Base-by-base conservation (phyloP, 2,329 filamentous ascomycete genomes). In the Ophiocordyceps camponoti-leonardi region DNA sequence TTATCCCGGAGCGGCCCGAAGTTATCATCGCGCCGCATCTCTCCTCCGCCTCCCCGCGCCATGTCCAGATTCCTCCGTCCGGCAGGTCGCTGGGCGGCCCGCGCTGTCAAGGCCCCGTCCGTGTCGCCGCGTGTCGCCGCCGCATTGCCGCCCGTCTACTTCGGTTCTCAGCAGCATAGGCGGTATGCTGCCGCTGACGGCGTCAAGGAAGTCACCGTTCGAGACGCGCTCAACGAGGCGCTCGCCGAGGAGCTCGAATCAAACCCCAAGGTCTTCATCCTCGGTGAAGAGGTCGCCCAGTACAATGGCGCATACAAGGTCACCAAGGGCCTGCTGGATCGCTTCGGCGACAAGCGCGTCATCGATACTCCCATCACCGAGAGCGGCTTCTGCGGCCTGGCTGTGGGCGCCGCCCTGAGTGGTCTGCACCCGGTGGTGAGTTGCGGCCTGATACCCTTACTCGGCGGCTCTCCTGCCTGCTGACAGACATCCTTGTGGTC, bases 261-360 rank as follows among this genome's bases (percentile, higher is more conserved):
- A 61, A 94, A 98, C 68, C 75, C 82, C 52, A 96, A 95, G 75
- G 88, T 95, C 57, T 98, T 95, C 66, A 71, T 98, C 55, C 67
- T 98, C 48, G 92, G 92, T 59, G 92, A 98, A 75, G 92, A 98
- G 72, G 92, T 98, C 61, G 92, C 92, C 58, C 92, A 98, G 71
- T 98, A 98, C 75, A 98, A 98, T 67, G 92, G 92, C 74, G 90
- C 90, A 62, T 98, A 98, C 80, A 98, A 98, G 73, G 90, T 98
- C 63, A 98, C 92, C 60, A 95, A 94, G 75, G 92, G 92, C 56
- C 79, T 98, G 52, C 68, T 96, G 59, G 92, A 98, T 70, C 84
- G 90, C 58, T 98, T 98, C 65, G 92, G 92, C 57, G 88, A 94
- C 51, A 93, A 90, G 77, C 79, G 92, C 64, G 84, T 98, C 56